Conservation (phyloP, 441 rosid genomes). For the Gossypium davidsonii region DNA sequence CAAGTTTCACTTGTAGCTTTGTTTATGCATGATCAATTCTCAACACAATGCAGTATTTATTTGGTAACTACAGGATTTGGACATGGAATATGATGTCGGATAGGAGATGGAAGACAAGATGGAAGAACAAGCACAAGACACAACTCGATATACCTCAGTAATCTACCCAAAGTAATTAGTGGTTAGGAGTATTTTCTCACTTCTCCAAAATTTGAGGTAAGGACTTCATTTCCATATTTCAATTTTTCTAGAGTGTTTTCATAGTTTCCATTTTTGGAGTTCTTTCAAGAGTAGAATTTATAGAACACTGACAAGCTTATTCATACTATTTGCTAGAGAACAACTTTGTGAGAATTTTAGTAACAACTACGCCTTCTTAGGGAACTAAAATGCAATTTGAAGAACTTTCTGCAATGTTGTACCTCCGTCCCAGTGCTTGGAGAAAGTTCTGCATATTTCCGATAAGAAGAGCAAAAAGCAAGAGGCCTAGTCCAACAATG, state of each 20-base stretch:
- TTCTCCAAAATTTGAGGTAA: background rate
- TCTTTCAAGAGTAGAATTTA: background rate
- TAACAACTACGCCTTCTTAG: background rate
- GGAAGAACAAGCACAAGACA: background rate
- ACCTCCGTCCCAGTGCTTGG: slow-evolving; percentile 82
- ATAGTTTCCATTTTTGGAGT: background rate
- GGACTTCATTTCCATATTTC: background rate
- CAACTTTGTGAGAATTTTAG: background rate
- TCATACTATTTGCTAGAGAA: background rate
- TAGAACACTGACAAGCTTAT: background rate
- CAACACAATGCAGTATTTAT: background rate
- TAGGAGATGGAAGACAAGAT: background rate
- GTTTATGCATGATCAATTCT: background rate
- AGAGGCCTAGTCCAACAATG: slow-evolving; percentile 72
- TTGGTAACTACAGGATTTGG: background rate
- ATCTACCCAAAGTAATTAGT: background rate
- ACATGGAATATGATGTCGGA: background rate
- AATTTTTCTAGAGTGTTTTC: background rate
- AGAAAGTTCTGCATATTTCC: slow-evolving; percentile 97
- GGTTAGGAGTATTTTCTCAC: background rate
- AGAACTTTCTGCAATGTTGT: slow-evolving; percentile 8
- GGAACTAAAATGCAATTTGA: slow-evolving; percentile 1
- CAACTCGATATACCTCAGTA: background rate
- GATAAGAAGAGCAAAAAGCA: slow-evolving; percentile 86
- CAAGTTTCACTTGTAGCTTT: background rate